Base-by-base conservation (phyloP, 1,139 yeast species). In the Taphrina pruni region DNA sequence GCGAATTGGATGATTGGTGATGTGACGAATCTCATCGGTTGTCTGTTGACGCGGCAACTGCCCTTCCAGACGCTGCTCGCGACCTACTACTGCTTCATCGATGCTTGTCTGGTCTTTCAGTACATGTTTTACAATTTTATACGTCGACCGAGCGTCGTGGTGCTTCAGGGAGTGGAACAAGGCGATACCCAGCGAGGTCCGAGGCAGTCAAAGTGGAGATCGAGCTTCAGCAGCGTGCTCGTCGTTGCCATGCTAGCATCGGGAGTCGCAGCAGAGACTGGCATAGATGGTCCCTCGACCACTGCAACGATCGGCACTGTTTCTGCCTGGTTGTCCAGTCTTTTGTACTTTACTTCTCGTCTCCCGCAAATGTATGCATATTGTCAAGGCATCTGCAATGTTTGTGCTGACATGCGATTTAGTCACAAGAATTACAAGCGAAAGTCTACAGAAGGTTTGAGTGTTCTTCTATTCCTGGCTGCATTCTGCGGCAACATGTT, bases 1-100 rank as follows among this genome's bases (percentile, higher is more conserved):
- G 72, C 85, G 21, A 85, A 89, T 69, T 92, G 97, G 97, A 84
- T 90, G 72, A 76, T 86, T 72, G 99, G 98, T 4, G 99, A 94
- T 77, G 82, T 89, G 36, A 82, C 94, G 12, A 90, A 94, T 71
- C 83, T 93, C 69, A 77, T 88, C 8, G 96, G 97, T 56, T 92
- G 97, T 74, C 74, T 91, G 17, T 76, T 92, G 69, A 93, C 95
- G 26, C 96, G 89, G 72, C 64, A 57, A 36, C 80, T 94, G 74
- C 82, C 85, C 69, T 93, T 94, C 78, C 98, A 93, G 77, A 81
- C 89, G 1, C 80, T 88, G 45, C 81, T 93, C 65, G 90, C 96
- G 41, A 74, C 86, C 6, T 94, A 91, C 78, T 92, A 91, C 76
- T 79, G 92, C 66, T 78, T 84, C 69, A 89, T 91, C 74, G 98